Conservation (phyloP, 108 stramenopile species). For the Fragilariopsis cylindrus region DNA sequence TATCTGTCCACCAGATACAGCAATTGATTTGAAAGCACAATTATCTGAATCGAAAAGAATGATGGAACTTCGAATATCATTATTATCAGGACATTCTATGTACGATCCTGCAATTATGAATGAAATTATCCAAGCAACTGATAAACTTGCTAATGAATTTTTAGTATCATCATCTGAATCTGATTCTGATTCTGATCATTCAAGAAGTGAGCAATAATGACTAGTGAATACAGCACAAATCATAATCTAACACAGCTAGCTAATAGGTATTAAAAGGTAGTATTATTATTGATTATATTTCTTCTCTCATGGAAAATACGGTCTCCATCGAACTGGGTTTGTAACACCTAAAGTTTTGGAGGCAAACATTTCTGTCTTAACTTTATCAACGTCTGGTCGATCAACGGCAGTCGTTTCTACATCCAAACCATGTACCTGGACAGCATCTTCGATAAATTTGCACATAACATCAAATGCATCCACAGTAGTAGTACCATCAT, state of each 20-base stretch:
- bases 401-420: conserved; percentile 75
- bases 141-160: conserved; percentile 49
- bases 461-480: conserved; percentile 51
- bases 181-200: too few species aligned
- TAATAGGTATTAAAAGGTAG: too few species aligned
- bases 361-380: conserved; percentile 34
- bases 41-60: conserved; percentile 37
- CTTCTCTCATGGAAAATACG: conserved; percentile 31
- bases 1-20: conserved; percentile 79
- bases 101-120: conserved; percentile 67
- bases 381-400: conserved; percentile 59
- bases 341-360: conserved; percentile 35
- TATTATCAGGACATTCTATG: conserved; percentile 72
- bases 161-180: not conserved
- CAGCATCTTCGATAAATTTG: conserved; percentile 49
- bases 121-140: conserved; percentile 68
- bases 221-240: too few species aligned
- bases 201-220: too few species aligned
- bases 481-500: too few species aligned
- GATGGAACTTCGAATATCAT: conserved; percentile 66
- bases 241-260: too few species aligned
- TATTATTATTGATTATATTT: too few species aligned
- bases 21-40: conserved; percentile 54
- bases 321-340: conserved; percentile 48
- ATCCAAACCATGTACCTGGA: conserved; percentile 46